phyloP scores from a whole-genome alignment of 176 grass and related monocot genomes.

The Bonia amplexicaulis region DNA sequence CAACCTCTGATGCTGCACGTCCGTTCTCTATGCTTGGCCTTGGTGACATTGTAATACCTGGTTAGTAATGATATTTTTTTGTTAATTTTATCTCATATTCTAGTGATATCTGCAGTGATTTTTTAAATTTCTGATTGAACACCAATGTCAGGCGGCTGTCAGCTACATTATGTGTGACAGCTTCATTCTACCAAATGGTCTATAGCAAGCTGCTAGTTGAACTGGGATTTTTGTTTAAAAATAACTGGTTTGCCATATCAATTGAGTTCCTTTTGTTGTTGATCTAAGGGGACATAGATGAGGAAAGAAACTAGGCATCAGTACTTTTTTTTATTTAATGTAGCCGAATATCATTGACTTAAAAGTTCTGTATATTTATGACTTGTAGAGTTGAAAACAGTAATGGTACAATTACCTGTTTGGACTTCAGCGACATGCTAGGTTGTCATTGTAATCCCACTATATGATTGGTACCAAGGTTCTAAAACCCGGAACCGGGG shows the following conservation, averaged over 20 bases:
- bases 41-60: constrained; percentile 95
- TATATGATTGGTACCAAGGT: neutral
- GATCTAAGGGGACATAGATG: neutral
- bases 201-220: neutral
- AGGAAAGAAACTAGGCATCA: neutral
- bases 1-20: constrained; percentile 65
- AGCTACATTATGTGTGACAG: neutral
- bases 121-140: neutral
- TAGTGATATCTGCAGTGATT: neutral
- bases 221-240: neutral
- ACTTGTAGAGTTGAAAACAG: neutral
- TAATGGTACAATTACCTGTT: neutral
- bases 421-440: neutral
- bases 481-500: too few species aligned
- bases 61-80: constrained; percentile 24
- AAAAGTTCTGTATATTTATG: neutral
- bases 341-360: neutral
- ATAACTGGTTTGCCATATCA: neutral
- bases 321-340: neutral
- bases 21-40: constrained; percentile 94
- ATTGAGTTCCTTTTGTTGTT: neutral
- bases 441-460: neutral
- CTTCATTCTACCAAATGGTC: neutral
- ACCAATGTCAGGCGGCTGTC: neutral
- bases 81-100: neutral